Evolutionary conservation across 352 stramenopile genomes (phyloP).

Genomic region (Phytophthora gonapodyides): DNA sequence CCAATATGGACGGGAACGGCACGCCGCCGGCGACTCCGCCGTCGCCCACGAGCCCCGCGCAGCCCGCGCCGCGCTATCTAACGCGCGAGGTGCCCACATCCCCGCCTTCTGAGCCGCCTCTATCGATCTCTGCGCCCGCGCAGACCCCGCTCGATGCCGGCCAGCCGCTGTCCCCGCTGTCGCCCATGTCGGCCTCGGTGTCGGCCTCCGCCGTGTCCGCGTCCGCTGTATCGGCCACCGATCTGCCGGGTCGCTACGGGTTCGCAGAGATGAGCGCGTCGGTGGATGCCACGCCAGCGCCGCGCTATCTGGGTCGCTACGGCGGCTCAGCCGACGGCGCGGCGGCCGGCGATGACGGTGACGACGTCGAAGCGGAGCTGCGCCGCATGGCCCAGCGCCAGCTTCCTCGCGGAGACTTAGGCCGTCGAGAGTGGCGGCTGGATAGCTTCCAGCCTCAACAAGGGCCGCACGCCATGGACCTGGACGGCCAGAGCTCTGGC

Average conservation of each 20-base stretch:
- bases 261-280: slow-evolving; percentile 86
- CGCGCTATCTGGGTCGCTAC: slow-evolving; percentile 76
- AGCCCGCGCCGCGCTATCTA: slow-evolving; percentile 49
- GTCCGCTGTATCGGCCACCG: slow-evolving; percentile 80
- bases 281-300: slow-evolving; percentile 73
- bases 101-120: slow-evolving; percentile 11
- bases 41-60: slow-evolving; percentile 52
- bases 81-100: slow-evolving; percentile 33
- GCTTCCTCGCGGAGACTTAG: slow-evolving; percentile 76
- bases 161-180: slow-evolving; percentile 37
- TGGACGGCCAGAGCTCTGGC: slow-evolving; percentile 21
- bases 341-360: slow-evolving; percentile 37
- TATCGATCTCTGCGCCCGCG: slow-evolving; percentile 18
- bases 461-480: slow-evolving; percentile 22
- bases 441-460: slow-evolving; percentile 51
- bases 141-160: slow-evolving; percentile 8
- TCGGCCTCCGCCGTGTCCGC: slow-evolving; percentile 77
- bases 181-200: slow-evolving; percentile 59
- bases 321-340: slow-evolving; percentile 24
- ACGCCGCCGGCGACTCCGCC: slow-evolving; percentile 65
- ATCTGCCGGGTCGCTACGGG: slow-evolving; percentile 59
- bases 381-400: slow-evolving; percentile 79
- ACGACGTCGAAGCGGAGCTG: slow-evolving; percentile 80
- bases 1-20: slow-evolving; percentile 38
- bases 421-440: slow-evolving; percentile 75